Base-by-base conservation (phyloP, 176 grass and related monocot genomes). In the Eleusine coracana region DNA sequence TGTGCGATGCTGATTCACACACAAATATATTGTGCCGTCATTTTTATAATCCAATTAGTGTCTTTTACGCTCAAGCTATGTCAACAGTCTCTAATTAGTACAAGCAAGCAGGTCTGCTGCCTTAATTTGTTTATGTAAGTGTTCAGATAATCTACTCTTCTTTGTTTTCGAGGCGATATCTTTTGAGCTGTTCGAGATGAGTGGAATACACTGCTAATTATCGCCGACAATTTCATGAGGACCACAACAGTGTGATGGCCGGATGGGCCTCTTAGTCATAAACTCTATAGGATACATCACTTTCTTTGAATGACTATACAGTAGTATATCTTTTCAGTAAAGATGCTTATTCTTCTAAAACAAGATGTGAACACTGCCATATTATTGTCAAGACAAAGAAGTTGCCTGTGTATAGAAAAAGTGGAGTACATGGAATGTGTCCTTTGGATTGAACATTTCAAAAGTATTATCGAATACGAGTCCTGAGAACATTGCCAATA, bases 121-220 rank as follows among this genome's bases (percentile, higher is more conserved):
- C 46, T 18, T 34, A 34, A 34, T 34, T 71, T 81, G 41, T 76
- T 71, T 76, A 55, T 63, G 63, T 15, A 3, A 54, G 61, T 20
- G 50, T 49, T 83, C 40, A 86, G 80, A 70, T 55, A 65, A 68
- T 61, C 51, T 76, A 81, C 52, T 37, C 39, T 77, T 21, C 17
- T 23, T 60, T 61, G 25, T 61, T 25, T 23, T 20, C 20, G 49
- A 52, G 6, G 31, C 31, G 23, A 39, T 55, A 34, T 60, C 63
- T 87, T 90, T 87, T 87, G 75, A 80, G 75, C 89, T 90, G 89
- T 46, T 55, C 27, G 37, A 58, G 46, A 87, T 71, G 80, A 49
- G 80, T 75, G 37, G 40, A 87, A 66, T 40, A 60, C 73, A 59
- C 73, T 89, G 73, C 73, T 72, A 79, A 72, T 76, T 3, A 74